Base-by-base conservation (phyloP, 306 rosid genomes). In the Inga oerstediana region DNA sequence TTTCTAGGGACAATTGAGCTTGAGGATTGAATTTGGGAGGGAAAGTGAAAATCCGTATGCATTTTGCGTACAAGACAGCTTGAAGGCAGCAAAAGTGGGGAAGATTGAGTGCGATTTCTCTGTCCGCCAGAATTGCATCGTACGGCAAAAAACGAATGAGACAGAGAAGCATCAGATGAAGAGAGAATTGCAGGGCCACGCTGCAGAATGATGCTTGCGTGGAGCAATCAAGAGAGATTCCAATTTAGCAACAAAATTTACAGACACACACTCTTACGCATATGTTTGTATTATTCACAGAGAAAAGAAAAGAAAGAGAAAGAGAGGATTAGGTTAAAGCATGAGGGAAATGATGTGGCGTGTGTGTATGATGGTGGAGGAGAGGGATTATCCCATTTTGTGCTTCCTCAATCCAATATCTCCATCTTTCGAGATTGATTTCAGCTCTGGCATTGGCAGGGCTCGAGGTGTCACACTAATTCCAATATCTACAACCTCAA, bases 161-260 rank as follows among this genome's bases (percentile, higher is more conserved):
- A 86, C 91, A 71, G 56, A 62, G 20, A 79, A 52, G 17, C 51
- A 58, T 14, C 48, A 54, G 65, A 59, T 9, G 75, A 56, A 34
- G 46, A 70, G 69, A 48, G 69, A 66, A 34, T 61, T 10, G 49
- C 58, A 39, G 54, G 68, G 93, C 82, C 91, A 84, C 89, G 65
- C 83, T 82, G 76, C 86, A 87, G 75, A 88, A 89, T 93, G 89
- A 87, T 90, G 89, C 85, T 77, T 85, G 88, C 88, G 81, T 86
- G 96, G 84, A 83, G 92, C 90, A 85, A 89, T 88, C 85, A 90
- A 91, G 84, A 87, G 82, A 86, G 89, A 86, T 84, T 88, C 89
- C 34, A 27, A 85, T 61, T 80, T 82, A 32, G 64, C 81, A 45
- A 75, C 34, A n/a, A 45, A 72, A 72, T 76, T 16, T 1, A 54